These are phyloP conservation scores for Fusarium pseudocircinatum DNA, from an alignment of 2,329 filamentous ascomycete genomes.

Conservation along the genomic window DNA sequence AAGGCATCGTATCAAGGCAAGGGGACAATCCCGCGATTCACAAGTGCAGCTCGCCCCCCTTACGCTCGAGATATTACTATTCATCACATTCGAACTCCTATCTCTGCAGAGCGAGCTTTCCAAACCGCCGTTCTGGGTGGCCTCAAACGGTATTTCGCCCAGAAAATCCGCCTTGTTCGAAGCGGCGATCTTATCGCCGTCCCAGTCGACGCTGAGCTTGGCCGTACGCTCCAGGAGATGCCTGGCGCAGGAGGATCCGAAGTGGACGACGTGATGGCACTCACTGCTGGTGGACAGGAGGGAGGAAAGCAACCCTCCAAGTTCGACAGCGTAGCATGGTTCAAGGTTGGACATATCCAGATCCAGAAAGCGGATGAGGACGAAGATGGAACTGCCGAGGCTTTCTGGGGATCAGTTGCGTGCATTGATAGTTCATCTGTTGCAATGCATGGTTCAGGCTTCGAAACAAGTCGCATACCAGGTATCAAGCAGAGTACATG, in stretches of 20 bases:
- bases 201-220: constrained; percentile 85
- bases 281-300: constrained; percentile 55
- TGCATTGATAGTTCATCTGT: constrained; percentile 88
- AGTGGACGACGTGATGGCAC: constrained; percentile 75
- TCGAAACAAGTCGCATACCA: constrained; percentile 82
- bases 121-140: constrained; percentile 88
- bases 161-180: constrained; percentile 82
- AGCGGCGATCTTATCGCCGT: constrained; percentile 90
- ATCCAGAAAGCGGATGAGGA: constrained; percentile 63
- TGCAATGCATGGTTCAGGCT: constrained; percentile 91
- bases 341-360: constrained; percentile 82
- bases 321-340: constrained; percentile 83
- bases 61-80: constrained; percentile 82
- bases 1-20: constrained; percentile 60
- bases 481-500: constrained; percentile 80
- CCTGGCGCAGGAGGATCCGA: constrained; percentile 66
- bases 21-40: constrained; percentile 65
- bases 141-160: constrained; percentile 88
- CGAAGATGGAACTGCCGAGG: constrained; percentile 69
- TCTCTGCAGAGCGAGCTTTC: constrained; percentile 84
- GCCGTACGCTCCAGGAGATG: constrained; percentile 82
- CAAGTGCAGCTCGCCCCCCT: constrained; percentile 64
- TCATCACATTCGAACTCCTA: constrained; percentile 86
- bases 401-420: constrained; percentile 85
- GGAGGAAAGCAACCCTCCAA: constrained; percentile 42